A percentile compares a stretch with the other conserved stretches of the same genome.
These are phyloP conservation scores for Epichloe elymi DNA, from an alignment of 2,329 filamentous ascomycete species.

Conservation along the genomic window DNA sequence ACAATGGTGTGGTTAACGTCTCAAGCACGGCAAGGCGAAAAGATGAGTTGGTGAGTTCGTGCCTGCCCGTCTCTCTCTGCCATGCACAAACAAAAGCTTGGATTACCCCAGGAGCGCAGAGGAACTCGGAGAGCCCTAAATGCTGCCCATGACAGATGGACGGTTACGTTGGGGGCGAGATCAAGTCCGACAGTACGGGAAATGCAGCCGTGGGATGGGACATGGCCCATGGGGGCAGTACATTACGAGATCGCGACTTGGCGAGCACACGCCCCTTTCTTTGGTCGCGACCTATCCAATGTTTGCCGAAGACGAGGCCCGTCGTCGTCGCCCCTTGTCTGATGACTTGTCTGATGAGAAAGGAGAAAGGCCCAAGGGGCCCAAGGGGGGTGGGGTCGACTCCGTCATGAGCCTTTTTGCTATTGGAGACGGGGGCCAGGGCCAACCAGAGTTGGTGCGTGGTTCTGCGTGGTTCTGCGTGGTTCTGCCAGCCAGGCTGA, in stretches of 20 bases:
- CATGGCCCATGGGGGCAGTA: constrained; percentile 3
- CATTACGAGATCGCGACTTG: not conserved
- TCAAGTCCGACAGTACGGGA: constrained; percentile 10
- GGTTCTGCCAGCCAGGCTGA: constrained; percentile 4
- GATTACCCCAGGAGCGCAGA: constrained; percentile 7
- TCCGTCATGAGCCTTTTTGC: constrained; percentile 12
- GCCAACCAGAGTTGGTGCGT: not conserved
- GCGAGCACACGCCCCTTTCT: constrained; percentile 1
- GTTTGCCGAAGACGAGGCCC: constrained; percentile 18
- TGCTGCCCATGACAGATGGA: constrained; percentile 10
- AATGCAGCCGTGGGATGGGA: constrained; percentile 8
- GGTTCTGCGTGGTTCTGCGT: not conserved
- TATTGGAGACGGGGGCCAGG: constrained; percentile 11
- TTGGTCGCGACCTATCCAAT: constrained; percentile 13
- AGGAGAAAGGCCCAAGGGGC: not conserved
- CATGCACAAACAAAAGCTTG: not conserved
- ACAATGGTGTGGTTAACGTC: constrained; percentile 2
- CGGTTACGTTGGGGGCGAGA: constrained; percentile 12
- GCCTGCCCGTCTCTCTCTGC: not conserved
- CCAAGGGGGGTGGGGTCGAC: constrained; percentile 2
- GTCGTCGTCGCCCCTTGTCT: constrained; percentile 2
- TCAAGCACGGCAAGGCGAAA: constrained; percentile 1
- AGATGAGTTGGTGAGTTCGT: not conserved
- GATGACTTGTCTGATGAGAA: not conserved
- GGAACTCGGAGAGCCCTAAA: constrained; percentile 14